Percentiles rank a stretch among this genome's conserved stretches.
phyloP scores from a whole-genome alignment of 148 eudicot genomes.

The Rhododendron ferrugineum region DNA sequence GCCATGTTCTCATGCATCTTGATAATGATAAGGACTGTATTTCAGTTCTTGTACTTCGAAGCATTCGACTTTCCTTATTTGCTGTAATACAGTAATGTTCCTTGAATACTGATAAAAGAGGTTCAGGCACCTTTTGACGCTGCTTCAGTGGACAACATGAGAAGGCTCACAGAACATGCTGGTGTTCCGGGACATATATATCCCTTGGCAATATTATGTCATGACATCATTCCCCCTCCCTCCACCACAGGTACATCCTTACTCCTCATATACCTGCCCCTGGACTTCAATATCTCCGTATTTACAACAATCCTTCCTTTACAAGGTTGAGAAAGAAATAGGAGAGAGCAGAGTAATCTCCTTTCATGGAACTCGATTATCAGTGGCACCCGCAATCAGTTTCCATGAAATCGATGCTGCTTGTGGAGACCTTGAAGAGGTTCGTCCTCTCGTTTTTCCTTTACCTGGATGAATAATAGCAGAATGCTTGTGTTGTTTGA shows the following conservation, averaged over 20 bases:
- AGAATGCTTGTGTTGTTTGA: background rate
- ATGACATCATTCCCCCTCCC: conserved; percentile 90
- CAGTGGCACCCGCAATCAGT: conserved; percentile 52
- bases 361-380: conserved; percentile 79
- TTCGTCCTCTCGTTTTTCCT: conserved; percentile 21
- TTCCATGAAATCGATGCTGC: conserved; percentile 43
- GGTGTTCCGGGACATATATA: conserved; percentile 85
- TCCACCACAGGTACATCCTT: conserved; percentile 59
- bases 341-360: conserved; percentile 84
- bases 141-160: conserved; percentile 81
- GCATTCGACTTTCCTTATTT: background rate
- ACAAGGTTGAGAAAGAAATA: conserved; percentile 89
- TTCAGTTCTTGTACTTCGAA: background rate
- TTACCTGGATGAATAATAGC: background rate
- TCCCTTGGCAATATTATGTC: conserved; percentile 71
- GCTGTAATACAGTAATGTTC: conserved; percentile 8
- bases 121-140: conserved; percentile 89
- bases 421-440: conserved; percentile 60
- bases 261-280: conserved; percentile 5
- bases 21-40: background rate
- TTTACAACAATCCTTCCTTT: background rate
- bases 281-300: background rate
- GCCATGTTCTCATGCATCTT: background rate
- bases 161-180: conserved; percentile 82
- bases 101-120: conserved; percentile 31